Evolutionary conservation across 805 yeast genomes (phyloP).

Genomic region (Saturnispora gosingensis): DNA sequence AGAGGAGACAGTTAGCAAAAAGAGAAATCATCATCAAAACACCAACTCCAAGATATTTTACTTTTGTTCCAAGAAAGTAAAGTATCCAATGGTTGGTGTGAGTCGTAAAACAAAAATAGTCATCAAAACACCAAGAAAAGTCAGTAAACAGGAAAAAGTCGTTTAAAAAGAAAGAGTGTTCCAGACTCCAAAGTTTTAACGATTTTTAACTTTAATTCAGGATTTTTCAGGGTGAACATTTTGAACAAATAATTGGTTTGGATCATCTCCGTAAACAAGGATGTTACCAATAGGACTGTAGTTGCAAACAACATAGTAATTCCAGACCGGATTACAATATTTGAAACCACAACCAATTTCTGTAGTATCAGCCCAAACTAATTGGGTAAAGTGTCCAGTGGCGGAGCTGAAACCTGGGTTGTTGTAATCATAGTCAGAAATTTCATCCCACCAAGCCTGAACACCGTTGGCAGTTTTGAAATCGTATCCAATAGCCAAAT

Average conservation of each 20-base stretch:
- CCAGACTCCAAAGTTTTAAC: background rate
- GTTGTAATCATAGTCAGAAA: slow-evolving; percentile 40
- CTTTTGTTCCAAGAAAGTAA: slow-evolving; percentile 4
- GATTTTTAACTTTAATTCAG: background rate
- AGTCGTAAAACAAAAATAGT: background rate
- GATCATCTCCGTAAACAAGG: slow-evolving; percentile 7
- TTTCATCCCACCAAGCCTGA: slow-evolving; percentile 70
- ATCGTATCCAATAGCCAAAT: slow-evolving; percentile 66
- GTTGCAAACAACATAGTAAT: slow-evolving; percentile 63
- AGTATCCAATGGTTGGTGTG: background rate
- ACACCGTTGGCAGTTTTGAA: slow-evolving; percentile 43
- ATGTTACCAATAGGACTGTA: slow-evolving; percentile 67
- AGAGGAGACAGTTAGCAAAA: slow-evolving; percentile 2
- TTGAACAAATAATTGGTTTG: slow-evolving; percentile 14
- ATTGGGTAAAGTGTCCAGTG: slow-evolving; percentile 78
- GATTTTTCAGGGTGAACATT: slow-evolving; percentile 27
- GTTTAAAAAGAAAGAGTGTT: background rate
- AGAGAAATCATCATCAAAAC: background rate
- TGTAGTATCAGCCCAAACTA: slow-evolving; percentile 60
- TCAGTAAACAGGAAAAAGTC: background rate
- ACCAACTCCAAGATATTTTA: background rate
- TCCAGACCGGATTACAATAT: slow-evolving; percentile 37
- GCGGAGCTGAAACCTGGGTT: slow-evolving; percentile 36
- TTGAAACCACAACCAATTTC: slow-evolving; percentile 66
- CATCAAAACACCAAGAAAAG: background rate